Conservation (phyloP, 805 yeast species). For the Spathaspora sp. region DNA sequence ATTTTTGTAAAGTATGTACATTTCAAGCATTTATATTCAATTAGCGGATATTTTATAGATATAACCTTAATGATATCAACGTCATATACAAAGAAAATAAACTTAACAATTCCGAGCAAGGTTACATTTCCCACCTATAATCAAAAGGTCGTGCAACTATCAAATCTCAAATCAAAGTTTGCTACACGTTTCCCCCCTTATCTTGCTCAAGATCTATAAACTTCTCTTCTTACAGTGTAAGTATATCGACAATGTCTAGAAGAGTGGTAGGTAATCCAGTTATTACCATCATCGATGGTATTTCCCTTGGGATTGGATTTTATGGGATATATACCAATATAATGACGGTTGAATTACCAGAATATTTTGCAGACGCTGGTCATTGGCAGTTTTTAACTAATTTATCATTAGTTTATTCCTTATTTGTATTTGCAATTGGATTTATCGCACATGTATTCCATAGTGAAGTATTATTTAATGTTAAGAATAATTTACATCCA, state of each 20-base stretch:
- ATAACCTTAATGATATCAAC: no score
- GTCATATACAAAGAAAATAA: no score
- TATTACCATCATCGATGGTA: conserved; percentile 19
- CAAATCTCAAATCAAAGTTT: no score
- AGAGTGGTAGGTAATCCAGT: conserved; percentile 28
- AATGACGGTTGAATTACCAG: conserved; percentile 40
- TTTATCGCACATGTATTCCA: conserved; percentile 29
- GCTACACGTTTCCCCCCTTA: background rate
- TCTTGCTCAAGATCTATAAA: background rate
- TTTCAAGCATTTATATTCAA: no score
- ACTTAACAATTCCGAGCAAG: no score
- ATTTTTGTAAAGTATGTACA: no score
- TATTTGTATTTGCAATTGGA: conserved; percentile 40
- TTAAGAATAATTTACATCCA: conserved; percentile 47
- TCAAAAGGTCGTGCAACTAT: no score
- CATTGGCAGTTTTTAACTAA: conserved; percentile 73
- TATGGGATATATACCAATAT: conserved; percentile 23
- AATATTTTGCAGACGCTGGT: conserved; percentile 51
- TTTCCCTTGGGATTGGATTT: conserved; percentile 24
- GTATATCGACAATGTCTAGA: background rate
- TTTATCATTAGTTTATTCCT: conserved; percentile 48
- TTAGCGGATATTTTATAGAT: no score
- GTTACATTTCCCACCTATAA: no score
- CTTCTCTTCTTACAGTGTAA: background rate
- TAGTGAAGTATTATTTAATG: conserved; percentile 18